Conservation (phyloP, 768 basidiomycete genomes). For the Leccinum arenicola region DNA sequence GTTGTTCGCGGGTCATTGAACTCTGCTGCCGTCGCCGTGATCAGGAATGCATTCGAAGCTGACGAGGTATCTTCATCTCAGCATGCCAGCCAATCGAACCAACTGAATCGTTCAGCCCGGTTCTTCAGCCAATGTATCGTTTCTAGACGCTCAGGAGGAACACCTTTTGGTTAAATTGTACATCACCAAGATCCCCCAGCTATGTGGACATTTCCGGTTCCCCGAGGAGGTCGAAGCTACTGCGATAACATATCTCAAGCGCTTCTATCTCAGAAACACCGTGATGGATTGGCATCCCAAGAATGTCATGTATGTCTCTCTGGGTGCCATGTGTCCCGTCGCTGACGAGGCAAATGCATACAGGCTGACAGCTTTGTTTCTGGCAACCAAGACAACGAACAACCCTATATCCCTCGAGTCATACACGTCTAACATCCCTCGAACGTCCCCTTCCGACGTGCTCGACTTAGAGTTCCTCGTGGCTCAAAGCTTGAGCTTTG, state of each 20-base stretch:
- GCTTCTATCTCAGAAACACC: slow-evolving; percentile 96
- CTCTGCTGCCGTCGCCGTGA: slow-evolving; percentile 68
- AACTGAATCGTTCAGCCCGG: slow-evolving; percentile 51
- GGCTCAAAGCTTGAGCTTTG: slow-evolving; percentile 90
- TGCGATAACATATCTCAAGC: slow-evolving; percentile 86
- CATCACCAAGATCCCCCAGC: slow-evolving; percentile 76
- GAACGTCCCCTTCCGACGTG: slow-evolving; percentile 77
- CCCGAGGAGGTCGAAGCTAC: slow-evolving; percentile 94
- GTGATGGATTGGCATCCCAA: slow-evolving; percentile 99
- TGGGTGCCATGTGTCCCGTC: neutral
- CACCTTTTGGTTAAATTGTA: slow-evolving; percentile 87
- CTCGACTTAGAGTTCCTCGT: slow-evolving; percentile 95
- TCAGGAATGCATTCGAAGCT: slow-evolving; percentile 72
- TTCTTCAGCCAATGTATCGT: slow-evolving; percentile 68
- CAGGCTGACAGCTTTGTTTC: slow-evolving; percentile 93
- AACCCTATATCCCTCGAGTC: slow-evolving; percentile 83
- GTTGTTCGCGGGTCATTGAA: slow-evolving; percentile 68
- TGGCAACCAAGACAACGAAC: slow-evolving; percentile 98
- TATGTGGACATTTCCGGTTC: slow-evolving; percentile 83
- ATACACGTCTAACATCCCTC: slow-evolving; percentile 82
- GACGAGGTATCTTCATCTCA: slow-evolving; percentile 57
- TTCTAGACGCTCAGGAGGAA: slow-evolving; percentile 78
- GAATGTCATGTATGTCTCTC: slow-evolving; percentile 81
- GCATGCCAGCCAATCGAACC: neutral
- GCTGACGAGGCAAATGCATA: neutral